Base-by-base conservation (phyloP, 2,329 filamentous ascomycete genomes). In the Fusarium drepaniforme region DNA sequence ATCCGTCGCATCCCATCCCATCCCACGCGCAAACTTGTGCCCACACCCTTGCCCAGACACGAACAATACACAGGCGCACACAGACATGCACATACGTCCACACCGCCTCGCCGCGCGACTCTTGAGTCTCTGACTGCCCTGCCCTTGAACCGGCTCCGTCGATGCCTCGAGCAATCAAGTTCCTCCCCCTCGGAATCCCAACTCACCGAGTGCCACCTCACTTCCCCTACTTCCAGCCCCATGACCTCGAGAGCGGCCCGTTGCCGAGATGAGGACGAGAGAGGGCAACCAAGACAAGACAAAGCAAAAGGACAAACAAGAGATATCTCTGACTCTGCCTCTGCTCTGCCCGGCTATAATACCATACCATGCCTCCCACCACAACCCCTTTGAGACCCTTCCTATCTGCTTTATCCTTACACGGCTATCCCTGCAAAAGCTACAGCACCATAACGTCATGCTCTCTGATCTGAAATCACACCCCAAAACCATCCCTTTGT, bases 151-250 rank as follows among this genome's bases (percentile, higher is more conserved):
- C 66, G 59, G 64, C 64, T 66, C 51, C 66, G 65, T 69, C 56
- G 66, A 66, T 72, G 57, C 59, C 72, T 61, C 68, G 73, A 69
- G 66, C 70, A 76, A 75, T 75, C 64, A 74, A 76, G 68, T 71
- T 74, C 64, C 70, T 72, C 70, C 67, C 64, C 59, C 62, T 72
- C 73, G 70, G 67, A 69, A 67, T 68, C 71, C 73, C 51, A 68
- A 73, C 70, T 78, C 77, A 78, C 77, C 73, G 73, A 78, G 77
- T 79, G 77, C 77, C 77, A 79, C 77, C 77, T 79, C 76, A 77
- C 73, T 72, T 69, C 49, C 49, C 68, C 66, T 74, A 70, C 71
- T 46, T 72, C 65, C 59, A 74, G 68, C 74, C 76, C 75, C 77
- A 78, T 78, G 77, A 78, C 77, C 75, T 75, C 61, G 65, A 69